Conservation (phyloP, 495 filamentous ascomycete genomes). For the Lasiosphaeriaceae sp. region DNA sequence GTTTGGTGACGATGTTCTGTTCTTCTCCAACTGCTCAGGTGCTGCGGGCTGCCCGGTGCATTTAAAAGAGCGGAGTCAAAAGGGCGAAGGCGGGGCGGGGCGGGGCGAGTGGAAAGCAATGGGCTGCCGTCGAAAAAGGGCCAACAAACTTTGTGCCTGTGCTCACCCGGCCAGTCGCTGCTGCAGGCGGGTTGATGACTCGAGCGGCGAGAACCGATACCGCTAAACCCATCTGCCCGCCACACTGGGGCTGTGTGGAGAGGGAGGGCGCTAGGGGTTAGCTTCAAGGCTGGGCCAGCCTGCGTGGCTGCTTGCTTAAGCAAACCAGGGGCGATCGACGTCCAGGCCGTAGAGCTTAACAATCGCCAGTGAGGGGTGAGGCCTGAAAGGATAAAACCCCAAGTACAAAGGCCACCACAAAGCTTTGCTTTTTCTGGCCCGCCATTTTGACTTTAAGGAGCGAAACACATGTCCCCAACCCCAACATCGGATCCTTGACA, state of each 20-base stretch:
- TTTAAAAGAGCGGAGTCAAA: conserved; percentile 5
- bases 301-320: neutral
- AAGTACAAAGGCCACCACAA: neutral
- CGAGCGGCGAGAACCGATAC: conserved; percentile 23
- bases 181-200: conserved; percentile 21
- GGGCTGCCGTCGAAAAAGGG: conserved; percentile 28
- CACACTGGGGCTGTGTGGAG: conserved; percentile 23
- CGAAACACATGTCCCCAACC: neutral
- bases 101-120: conserved; percentile 21
- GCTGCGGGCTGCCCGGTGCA: neutral
- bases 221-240: conserved; percentile 9
- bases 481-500: neutral
- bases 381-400: too few species aligned
- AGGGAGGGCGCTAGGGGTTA: neutral
- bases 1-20: neutral
- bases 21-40: too few species aligned
- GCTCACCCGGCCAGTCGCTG: neutral
- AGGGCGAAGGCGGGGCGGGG: neutral
- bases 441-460: neutral
- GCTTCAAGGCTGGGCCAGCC: neutral
- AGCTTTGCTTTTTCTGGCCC: neutral
- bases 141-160: neutral
- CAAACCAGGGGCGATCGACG: neutral
- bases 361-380: neutral
- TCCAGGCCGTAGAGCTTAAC: conserved; percentile 8